Evolutionary conservation across 2,329 filamentous ascomycete species (phyloP).

Genomic region (Fusarium miscanthi): DNA sequence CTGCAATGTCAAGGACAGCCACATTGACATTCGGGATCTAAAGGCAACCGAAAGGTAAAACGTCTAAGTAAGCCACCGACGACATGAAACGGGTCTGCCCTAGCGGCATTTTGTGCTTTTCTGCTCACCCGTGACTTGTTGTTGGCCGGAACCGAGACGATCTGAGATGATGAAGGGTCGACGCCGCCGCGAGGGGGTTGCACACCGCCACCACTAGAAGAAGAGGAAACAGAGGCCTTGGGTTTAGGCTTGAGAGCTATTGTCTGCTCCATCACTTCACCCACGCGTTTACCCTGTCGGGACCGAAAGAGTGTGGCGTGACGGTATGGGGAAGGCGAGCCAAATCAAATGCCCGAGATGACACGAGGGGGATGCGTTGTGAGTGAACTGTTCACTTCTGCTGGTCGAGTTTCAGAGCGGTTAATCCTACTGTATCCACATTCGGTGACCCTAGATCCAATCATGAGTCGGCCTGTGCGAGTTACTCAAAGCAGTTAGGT

Average conservation of each 20-base stretch:
- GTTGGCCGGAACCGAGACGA: not conserved
- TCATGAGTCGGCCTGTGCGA: slow-evolving; percentile 15
- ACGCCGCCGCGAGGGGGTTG: not conserved
- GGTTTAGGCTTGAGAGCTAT: not conserved
- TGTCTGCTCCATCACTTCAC: not conserved
- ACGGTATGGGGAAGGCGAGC: not conserved
- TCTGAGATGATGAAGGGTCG: not conserved
- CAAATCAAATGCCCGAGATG: not conserved
- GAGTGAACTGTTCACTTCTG: slow-evolving; percentile 1
- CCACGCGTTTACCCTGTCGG: not conserved
- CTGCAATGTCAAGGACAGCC: slow-evolving; percentile 22
- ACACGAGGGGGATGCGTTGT: not conserved
- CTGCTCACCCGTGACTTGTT: slow-evolving; percentile 2
- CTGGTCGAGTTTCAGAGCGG: not conserved
- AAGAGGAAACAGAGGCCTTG: not conserved
- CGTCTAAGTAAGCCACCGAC: slow-evolving; percentile 1
- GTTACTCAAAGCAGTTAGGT: slow-evolving; percentile 21
- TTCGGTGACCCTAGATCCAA: not conserved
- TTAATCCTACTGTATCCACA: not conserved
- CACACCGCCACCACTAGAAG: not conserved
- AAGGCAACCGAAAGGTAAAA: not conserved
- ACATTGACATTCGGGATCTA: slow-evolving; percentile 26
- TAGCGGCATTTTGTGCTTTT: not conserved
- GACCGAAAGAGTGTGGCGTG: not conserved
- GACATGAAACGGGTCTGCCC: not conserved